A percentile compares a stretch with the other conserved stretches of the same genome.
Conservation (phyloP, 805 yeast species). For the Monosporozyma yasuniensis region DNA sequence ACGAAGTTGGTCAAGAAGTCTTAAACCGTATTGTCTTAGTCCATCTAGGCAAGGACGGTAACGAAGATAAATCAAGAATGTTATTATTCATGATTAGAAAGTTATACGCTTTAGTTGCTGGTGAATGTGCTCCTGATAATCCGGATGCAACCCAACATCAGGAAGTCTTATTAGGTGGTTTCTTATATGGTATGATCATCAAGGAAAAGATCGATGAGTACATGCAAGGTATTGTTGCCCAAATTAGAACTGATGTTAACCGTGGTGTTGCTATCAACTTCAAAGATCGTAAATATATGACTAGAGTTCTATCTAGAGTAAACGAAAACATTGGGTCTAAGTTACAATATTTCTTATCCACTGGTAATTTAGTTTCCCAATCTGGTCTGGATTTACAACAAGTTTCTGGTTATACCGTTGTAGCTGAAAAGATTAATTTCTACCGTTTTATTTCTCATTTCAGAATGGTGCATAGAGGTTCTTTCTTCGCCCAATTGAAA, state of each 20-base stretch:
- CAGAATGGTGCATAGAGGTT: conserved; percentile 99
- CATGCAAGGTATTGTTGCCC: conserved; percentile 59
- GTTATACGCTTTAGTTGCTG: conserved; percentile 88
- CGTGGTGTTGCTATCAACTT: conserved; percentile 79
- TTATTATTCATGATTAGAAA: conserved; percentile 91
- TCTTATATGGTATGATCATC: conserved; percentile 90
- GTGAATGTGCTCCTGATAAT: conserved; percentile 93
- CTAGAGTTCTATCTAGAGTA: conserved; percentile 64
- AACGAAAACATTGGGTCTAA: conserved; percentile 94
- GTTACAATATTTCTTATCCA: conserved; percentile 85
- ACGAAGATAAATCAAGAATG: conserved; percentile 77
- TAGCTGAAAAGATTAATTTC: conserved; percentile 96
- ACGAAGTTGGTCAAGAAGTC: conserved; percentile 84
- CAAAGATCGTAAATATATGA: conserved; percentile 73
- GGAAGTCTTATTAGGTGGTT: conserved; percentile 91
- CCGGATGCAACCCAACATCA: conserved; percentile 99
- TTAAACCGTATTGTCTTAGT: conserved; percentile 79
- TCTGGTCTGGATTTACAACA: conserved; percentile 97
- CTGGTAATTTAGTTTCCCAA: conserved; percentile 95
- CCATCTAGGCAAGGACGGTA: conserved; percentile 52
- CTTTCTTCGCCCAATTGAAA: conserved; percentile 95
- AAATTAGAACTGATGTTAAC: conserved; percentile 69
- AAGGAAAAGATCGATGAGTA: conserved; percentile 96
- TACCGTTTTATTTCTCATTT: conserved; percentile 96
- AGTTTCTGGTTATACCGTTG: conserved; percentile 96